Evolutionary conservation across 2,329 filamentous ascomycete species (phyloP).

Genomic region (Arthrobotrys iridis): DNA sequence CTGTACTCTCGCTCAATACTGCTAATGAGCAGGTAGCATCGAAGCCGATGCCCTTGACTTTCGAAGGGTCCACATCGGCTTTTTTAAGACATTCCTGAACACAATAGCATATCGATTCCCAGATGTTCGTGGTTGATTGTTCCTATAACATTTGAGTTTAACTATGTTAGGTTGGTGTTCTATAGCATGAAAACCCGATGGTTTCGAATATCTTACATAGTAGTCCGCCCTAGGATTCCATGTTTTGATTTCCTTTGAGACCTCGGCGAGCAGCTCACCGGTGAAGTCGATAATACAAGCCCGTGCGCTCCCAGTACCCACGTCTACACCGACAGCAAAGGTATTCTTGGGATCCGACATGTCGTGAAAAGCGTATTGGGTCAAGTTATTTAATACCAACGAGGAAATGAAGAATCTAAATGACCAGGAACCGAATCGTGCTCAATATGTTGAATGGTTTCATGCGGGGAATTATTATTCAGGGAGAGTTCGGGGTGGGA

Average conservation of each 20-base stretch:
- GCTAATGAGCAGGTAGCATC: conserved; percentile 98
- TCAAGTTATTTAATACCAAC: neutral
- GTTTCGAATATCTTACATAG: conserved; percentile 65
- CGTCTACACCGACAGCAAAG: conserved; percentile 79
- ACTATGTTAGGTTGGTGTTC: no score
- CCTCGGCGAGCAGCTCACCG: conserved; percentile 82
- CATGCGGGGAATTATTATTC: conserved; percentile 1
- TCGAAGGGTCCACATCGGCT: conserved; percentile 77
- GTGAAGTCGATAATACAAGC: conserved; percentile 93
- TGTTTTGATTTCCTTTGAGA: conserved; percentile 57
- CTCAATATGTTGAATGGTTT: neutral
- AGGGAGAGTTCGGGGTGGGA: neutral
- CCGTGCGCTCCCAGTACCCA: conserved; percentile 92
- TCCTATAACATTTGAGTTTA: conserved; percentile 73
- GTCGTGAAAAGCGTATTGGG: neutral
- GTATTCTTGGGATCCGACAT: conserved; percentile 45
- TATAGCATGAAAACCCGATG: neutral
- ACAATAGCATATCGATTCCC: conserved; percentile 90
- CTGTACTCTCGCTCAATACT: conserved; percentile 87
- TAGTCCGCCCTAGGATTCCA: conserved; percentile 68
- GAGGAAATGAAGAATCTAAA: no score
- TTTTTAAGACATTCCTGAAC: conserved; percentile 84
- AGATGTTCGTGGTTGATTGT: conserved; percentile 98
- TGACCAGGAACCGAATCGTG: no score
- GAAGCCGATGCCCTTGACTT: conserved; percentile 91